A percentile compares a stretch with the other conserved stretches of the same genome.
Evolutionary conservation across 2,329 filamentous ascomycete species (phyloP).

Genomic region (Colletotrichum sp.): DNA sequence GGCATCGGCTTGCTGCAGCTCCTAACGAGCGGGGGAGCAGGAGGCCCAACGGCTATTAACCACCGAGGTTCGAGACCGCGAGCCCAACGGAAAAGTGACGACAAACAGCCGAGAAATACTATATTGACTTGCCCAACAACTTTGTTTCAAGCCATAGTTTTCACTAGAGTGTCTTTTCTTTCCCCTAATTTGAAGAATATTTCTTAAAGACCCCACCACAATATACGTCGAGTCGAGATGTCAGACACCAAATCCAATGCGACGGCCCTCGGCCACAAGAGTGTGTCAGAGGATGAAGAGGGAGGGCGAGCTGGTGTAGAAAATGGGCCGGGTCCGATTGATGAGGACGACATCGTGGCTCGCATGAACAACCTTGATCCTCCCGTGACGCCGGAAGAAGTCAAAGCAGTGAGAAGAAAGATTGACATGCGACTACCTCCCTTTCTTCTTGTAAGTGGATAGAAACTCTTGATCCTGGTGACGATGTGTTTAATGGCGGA

Average conservation of each 20-base stretch:
- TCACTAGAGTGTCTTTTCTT: background rate
- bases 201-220: background rate
- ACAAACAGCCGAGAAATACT: background rate
- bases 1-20: background rate
- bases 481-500: background rate
- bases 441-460: background rate
- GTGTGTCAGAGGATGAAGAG: background rate
- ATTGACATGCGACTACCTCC: constrained; percentile 21
- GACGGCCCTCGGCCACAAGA: background rate
- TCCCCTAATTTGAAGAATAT: background rate
- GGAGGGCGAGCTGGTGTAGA: background rate
- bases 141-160: background rate
- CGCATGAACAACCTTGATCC: constrained; percentile 23
- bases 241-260: background rate
- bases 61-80: background rate
- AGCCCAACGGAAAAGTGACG: background rate
- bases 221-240: background rate
- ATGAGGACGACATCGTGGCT: constrained; percentile 11
- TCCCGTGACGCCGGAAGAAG: constrained; percentile 10
- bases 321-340: background rate
- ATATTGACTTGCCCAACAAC: background rate
- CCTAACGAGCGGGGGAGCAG: background rate
- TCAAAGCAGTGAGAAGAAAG: constrained; percentile 22
- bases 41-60: background rate
- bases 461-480: too few relatives aligned